Base-by-base conservation (phyloP, 176 grass and related monocot genomes). In the Canna indica region DNA sequence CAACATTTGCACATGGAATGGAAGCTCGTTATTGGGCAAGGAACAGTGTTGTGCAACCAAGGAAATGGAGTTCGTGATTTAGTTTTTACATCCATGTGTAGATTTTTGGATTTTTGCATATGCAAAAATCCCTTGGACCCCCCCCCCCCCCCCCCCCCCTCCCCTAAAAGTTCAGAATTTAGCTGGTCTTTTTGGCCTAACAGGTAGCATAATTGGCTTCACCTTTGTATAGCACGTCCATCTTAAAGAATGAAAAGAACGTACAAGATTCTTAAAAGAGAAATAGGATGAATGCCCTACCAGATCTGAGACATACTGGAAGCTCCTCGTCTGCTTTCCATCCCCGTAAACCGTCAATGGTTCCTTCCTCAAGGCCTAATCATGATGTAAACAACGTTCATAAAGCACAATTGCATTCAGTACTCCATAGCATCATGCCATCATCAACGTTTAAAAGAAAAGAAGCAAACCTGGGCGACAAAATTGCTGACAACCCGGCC, bases 281-380 rank as follows among this genome's bases (percentile, higher is more conserved):
- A 34, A 26, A n/a, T n/a, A 8, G 25, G 64, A 39, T 73, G 7
- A 78, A 82, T n/a, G 31, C 42, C 84, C 67, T 80, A 95, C 92
- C 92, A 96, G 81, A 76, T 96, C 92, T 42, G 92, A 96, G 58
- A 96, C 88, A 83, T 91, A 96, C 59, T 96, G 92, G 73, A 96
- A 96, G 85, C 92, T 96, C 92, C 92, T 78, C 30, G 92, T 96
- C 44, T 96, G 92, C 83, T 96, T 88, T 41, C 92, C 92, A 68
- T 96, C 92, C 59, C 92, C 92, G 29, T 96, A 96, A 41, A 96
- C 92, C 54, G 92, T 96, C 73, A 91, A 8, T 13, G 92, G 92
- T 46, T 91, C 88, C 83, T 96, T 96, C 70, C 92, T 80, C 71
- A 96, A 74, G 16, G 92, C 92, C 92, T 91, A 76, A 80, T 52